A percentile compares a stretch with the other conserved stretches of the same genome.
Evolutionary conservation across 2,329 filamentous ascomycete species (phyloP).

Genomic region (Colletotrichum echinochloae): DNA sequence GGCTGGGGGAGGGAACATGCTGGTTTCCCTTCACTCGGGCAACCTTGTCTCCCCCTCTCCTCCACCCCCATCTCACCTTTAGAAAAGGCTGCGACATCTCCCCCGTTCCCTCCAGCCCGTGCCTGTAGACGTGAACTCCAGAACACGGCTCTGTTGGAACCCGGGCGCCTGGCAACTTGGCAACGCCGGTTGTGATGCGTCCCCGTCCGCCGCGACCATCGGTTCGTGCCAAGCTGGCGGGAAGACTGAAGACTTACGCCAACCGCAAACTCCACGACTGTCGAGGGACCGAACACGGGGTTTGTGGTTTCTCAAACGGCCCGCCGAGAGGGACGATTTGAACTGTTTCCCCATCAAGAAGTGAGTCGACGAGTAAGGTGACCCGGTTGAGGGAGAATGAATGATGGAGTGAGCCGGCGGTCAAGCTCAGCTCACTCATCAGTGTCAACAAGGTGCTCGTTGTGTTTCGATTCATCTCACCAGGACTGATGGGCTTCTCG

Average conservation of each 20-base stretch:
- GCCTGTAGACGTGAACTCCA: neutral
- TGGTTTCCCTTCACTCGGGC: constrained; percentile 12
- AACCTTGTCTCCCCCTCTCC: neutral
- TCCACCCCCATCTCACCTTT: too few relatives aligned
- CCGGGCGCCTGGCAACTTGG: neutral
- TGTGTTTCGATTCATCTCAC: neutral
- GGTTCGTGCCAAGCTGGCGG: constrained; percentile 23
- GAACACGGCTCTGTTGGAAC: neutral
- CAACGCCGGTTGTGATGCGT: neutral
- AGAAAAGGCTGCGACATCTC: neutral
- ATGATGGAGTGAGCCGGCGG: neutral
- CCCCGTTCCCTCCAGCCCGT: too few relatives aligned
- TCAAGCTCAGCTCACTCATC: neutral
- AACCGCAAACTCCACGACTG: too few relatives aligned
- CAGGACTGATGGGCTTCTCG: neutral
- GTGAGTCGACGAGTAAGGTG: neutral
- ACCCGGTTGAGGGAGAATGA: neutral
- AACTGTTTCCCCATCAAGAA: neutral
- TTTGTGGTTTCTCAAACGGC: too few relatives aligned
- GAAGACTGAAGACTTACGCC: too few relatives aligned
- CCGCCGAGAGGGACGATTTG: too few relatives aligned
- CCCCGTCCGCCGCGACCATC: constrained; percentile 27
- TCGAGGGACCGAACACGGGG: too few relatives aligned
- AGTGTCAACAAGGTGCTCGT: neutral
- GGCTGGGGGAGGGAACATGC: constrained; percentile 22